Percentiles rank a stretch among this genome's conserved stretches.
Conservation (phyloP, 2,329 filamentous ascomycete species). For the Alternaria gansuensis region DNA sequence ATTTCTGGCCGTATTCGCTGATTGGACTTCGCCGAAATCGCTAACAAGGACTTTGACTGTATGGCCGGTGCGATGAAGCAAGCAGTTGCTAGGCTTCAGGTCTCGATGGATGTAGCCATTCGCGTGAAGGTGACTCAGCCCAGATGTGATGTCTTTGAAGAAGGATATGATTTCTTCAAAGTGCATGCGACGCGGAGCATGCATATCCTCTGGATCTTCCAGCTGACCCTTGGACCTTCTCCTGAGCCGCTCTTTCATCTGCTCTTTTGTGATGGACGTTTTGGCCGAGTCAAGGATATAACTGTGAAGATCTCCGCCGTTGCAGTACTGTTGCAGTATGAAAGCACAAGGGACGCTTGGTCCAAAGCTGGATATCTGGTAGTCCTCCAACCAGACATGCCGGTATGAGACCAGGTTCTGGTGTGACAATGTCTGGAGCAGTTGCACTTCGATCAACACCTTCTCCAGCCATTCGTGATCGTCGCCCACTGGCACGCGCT, state of each 20-base stretch:
- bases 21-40: constrained; percentile 96
- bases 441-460: constrained; percentile 89
- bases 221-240: constrained; percentile 80
- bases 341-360: constrained; percentile 94
- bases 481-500: constrained; percentile 91
- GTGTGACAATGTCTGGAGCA: constrained; percentile 90
- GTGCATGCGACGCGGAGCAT: constrained; percentile 65
- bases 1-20: constrained; percentile 79
- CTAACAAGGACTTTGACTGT: constrained; percentile 86
- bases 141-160: constrained; percentile 93
- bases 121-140: constrained; percentile 85
- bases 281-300: constrained; percentile 78
- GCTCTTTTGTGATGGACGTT: constrained; percentile 74
- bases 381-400: constrained; percentile 96
- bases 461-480: constrained; percentile 96
- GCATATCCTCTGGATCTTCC: constrained; percentile 67
- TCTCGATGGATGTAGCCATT: constrained; percentile 97
- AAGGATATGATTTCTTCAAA: constrained; percentile 97
- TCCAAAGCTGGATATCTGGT: constrained; percentile 81
- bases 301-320: constrained; percentile 86
- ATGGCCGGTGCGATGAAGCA: constrained; percentile 79
- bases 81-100: constrained; percentile 93
- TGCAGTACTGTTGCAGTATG: constrained; percentile 97
- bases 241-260: constrained; percentile 86
- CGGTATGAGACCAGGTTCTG: constrained; percentile 96